Percentiles rank a stretch among this genome's conserved stretches.
Evolutionary conservation across 306 rosid genomes (phyloP).

Genomic region (Begonia loranthoides): DNA sequence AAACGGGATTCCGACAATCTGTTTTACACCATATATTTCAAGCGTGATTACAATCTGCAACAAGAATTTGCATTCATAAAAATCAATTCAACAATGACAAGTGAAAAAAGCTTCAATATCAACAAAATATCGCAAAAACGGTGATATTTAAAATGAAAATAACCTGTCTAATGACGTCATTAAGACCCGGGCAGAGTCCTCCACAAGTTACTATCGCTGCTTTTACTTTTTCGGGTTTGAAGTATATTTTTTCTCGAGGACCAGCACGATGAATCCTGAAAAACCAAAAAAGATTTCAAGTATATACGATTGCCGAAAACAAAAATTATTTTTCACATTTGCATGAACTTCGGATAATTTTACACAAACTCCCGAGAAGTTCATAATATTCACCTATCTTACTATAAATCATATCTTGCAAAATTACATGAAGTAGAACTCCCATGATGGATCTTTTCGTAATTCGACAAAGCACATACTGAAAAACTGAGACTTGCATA

Average conservation of each 20-base stretch:
- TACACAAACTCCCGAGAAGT: no score
- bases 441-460: no score
- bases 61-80: neutral
- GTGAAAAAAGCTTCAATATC: neutral
- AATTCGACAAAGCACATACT: no score
- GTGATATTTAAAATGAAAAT: conserved; percentile 4
- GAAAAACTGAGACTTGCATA: no score
- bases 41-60: conserved; percentile 96
- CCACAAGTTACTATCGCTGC: conserved; percentile 98
- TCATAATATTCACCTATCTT: no score
- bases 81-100: no score
- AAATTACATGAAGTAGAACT: no score
- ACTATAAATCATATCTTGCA: no score
- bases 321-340: no score
- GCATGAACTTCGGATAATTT: no score
- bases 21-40: conserved; percentile 87
- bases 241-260: conserved; percentile 92
- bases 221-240: conserved; percentile 79
- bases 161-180: conserved; percentile 98
- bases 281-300: neutral
- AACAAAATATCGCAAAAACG: neutral
- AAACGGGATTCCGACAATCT: conserved; percentile 92
- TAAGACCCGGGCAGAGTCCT: conserved; percentile 99
- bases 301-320: no score
- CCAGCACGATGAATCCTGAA: conserved; percentile 98